Base-by-base conservation (phyloP, 768 basidiomycete genomes). In the Boletus barrowsii region DNA sequence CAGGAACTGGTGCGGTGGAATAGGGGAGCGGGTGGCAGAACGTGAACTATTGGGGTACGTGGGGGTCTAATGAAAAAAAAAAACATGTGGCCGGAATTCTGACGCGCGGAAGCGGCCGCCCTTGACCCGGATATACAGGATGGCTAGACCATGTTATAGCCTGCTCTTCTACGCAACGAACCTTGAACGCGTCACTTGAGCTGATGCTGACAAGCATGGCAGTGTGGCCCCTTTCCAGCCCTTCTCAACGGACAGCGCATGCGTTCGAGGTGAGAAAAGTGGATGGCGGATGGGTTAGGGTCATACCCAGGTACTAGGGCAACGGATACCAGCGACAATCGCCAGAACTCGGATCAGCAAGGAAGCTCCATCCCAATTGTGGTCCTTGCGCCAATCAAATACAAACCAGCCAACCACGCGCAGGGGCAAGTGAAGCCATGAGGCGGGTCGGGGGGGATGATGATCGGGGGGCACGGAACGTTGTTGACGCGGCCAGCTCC, bases 271-370 rank as follows among this genome's bases (percentile, higher is more conserved):
- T 32, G 35, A 20, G 37, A 46, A 40, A 43, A 20, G 22, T 41
- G 18, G 49, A 51, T n/a, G 24, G 14, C 42, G 46, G 53, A 44
- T 18, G 36, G 47, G 49, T 17, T 36, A 62, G 60, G 60, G 54
- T 59, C 41, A 11, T 41, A 30, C 65, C 65, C 62, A 67, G 64
- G 64, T 53, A 47, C 42, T 53, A 67, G 64, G 64, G 64, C 11
- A 53, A 35, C 26, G 24, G 57, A 35, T 47, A 52, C 55, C 39
- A 42, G 54, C 57, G 66, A 68, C 54, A 66, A 66, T 67, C 65
- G 66, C 64, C 58, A 54, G 63, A 49, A 57, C 42, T 36, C 63
- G 59, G 65, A 68, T 68, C 66, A 63, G 55, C 58, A 54, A 51
- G 47, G 65, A 67, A 64, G 62, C 47, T 10, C 39, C n/a, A 35